A percentile compares a stretch with the other conserved stretches of the same genome.
phyloP scores from a whole-genome alignment of 352 stramenopile genomes.

The Phytopythium boreale region DNA sequence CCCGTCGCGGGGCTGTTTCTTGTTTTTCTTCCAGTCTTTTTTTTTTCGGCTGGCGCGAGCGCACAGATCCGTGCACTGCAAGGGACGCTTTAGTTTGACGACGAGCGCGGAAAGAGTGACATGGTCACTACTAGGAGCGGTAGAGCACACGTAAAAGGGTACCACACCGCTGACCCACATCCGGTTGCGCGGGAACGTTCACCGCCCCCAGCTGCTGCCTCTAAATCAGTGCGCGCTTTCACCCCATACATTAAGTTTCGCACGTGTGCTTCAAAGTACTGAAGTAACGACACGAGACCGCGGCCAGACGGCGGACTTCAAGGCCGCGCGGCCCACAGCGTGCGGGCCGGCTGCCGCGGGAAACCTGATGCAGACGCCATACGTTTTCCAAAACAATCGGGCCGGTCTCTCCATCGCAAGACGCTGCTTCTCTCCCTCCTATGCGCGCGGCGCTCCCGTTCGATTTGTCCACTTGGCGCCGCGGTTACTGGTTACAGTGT shows the following conservation, averaged over 20 bases:
- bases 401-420: too few species aligned
- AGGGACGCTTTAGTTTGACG: neutral
- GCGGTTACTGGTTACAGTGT: too few species aligned
- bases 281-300: too few species aligned
- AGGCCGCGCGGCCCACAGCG: neutral
- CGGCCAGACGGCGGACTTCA: constrained; percentile 1
- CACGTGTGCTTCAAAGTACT: too few species aligned
- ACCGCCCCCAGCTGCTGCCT: neutral
- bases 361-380: neutral
- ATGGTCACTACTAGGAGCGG: neutral
- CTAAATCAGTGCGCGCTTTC: neutral
- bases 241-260: neutral
- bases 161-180: neutral
- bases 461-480: too few species aligned
- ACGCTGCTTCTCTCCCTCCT: too few species aligned
- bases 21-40: neutral
- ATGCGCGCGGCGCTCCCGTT: too few species aligned
- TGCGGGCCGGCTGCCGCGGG: neutral
- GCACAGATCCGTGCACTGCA: neutral
- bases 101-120: neutral
- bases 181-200: neutral
- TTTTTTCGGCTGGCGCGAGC: neutral
- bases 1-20: neutral
- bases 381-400: neutral
- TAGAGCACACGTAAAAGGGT: neutral